These are phyloP conservation scores for Phlebopus sp. DNA, from an alignment of 1,284 basidiomycete genomes.

Conservation along the genomic window DNA sequence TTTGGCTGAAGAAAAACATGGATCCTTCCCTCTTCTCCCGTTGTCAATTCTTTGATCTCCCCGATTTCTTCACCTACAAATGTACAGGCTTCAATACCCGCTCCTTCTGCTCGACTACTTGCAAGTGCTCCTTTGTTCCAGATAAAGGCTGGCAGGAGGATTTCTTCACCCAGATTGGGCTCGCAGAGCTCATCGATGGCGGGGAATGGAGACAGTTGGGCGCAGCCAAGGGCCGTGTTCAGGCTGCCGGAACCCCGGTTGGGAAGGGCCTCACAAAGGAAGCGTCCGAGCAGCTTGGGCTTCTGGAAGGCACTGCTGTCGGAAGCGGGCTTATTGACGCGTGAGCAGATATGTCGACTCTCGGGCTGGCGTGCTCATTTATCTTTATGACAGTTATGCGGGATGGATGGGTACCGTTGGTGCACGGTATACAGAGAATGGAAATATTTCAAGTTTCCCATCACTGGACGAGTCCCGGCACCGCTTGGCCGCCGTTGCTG, in stretches of 20 bases:
- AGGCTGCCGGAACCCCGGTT: conserved; percentile 92
- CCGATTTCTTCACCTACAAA: conserved; percentile 94
- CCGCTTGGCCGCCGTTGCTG: conserved; percentile 90
- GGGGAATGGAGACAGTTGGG: conserved; percentile 78
- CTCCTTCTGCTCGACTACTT: conserved; percentile 91
- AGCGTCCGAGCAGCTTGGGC: conserved; percentile 84
- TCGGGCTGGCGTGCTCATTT: background rate
- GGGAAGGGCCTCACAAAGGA: conserved; percentile 77
- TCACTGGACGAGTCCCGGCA: conserved; percentile 73
- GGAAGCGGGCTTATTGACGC: conserved; percentile 96
- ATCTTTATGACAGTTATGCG: conserved; percentile 64
- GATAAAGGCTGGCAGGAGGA: conserved; percentile 84
- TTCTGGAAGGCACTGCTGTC: conserved; percentile 87
- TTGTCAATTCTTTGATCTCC: conserved; percentile 96
- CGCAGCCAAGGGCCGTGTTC: conserved; percentile 59
- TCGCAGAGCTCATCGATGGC: conserved; percentile 64
- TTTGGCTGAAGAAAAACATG: conserved; percentile 96
- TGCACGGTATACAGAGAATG: conserved; percentile 65
- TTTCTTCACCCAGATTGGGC: conserved; percentile 84
- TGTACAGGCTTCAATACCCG: conserved; percentile 80
- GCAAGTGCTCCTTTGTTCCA: conserved; percentile 97
- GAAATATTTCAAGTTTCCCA: conserved; percentile 50
- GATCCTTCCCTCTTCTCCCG: conserved; percentile 66
- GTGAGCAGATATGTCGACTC: conserved; percentile 34
- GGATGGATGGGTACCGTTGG: conserved; percentile 99